Percentiles rank a stretch among this genome's conserved stretches.
Evolutionary conservation across 495 filamentous ascomycete genomes (phyloP).

Genomic region (Aspergillus sparsus): DNA sequence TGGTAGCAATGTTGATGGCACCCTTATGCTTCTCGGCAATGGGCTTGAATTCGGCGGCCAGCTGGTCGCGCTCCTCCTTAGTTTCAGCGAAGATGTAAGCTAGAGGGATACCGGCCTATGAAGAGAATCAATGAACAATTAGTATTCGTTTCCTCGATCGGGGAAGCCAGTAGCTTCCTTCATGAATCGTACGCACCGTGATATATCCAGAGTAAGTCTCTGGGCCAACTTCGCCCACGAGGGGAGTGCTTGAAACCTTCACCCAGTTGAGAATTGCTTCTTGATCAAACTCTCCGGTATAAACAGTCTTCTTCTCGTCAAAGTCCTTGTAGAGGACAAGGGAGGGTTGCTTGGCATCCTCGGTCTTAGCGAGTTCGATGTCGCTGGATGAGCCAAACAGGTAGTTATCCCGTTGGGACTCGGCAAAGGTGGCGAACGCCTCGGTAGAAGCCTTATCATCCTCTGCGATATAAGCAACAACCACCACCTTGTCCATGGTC

Average conservation of each 20-base stretch:
- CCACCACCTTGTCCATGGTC: conserved; percentile 93
- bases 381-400: conserved; percentile 89
- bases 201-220: conserved; percentile 98
- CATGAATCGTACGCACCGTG: conserved; percentile 56
- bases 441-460: conserved; percentile 84
- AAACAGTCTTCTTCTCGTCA: conserved; percentile 91
- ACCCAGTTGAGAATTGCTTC: conserved; percentile 79
- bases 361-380: conserved; percentile 78
- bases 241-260: conserved; percentile 80
- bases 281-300: conserved; percentile 73
- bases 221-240: conserved; percentile 95
- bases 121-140: conserved; percentile 1
- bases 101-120: conserved; percentile 82
- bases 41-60: conserved; percentile 62
- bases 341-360: conserved; percentile 82
- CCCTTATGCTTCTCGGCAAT: conserved; percentile 67
- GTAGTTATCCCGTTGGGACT: conserved; percentile 83
- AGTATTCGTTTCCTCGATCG: conserved; percentile 7
- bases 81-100: conserved; percentile 98
- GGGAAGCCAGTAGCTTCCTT: too few species aligned
- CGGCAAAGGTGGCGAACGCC: conserved; percentile 76
- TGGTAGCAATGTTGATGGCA: conserved; percentile 93
- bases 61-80: conserved; percentile 78
- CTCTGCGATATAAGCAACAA: conserved; percentile 82
- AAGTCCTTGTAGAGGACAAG: conserved; percentile 97